Percentiles rank a stretch among this genome's conserved stretches.
phyloP scores from a whole-genome alignment of 106 monocot genomes.

The Agapanthus africanus region DNA sequence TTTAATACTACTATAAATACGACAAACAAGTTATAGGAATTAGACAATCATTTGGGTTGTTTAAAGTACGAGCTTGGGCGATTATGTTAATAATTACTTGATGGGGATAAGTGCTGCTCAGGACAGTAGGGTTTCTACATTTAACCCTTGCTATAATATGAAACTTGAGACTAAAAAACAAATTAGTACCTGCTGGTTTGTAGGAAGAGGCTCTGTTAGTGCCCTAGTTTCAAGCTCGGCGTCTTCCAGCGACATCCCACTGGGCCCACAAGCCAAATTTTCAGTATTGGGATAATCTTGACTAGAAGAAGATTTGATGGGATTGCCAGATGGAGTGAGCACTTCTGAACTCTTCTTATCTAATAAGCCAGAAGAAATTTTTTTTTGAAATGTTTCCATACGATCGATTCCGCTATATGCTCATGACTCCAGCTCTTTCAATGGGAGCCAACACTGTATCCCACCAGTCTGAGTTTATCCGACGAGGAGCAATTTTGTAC shows the following conservation, averaged over 20 bases:
- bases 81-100: no score
- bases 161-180: no score
- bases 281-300: slow-evolving; percentile 1
- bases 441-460: slow-evolving; percentile 58
- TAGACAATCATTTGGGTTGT: no score
- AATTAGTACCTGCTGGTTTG: slow-evolving; percentile 87
- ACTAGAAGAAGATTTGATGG: slow-evolving; percentile 10
- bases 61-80: no score
- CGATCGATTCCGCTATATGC: slow-evolving; percentile 23
- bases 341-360: slow-evolving; percentile 13
- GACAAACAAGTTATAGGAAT: no score
- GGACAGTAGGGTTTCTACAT: no score
- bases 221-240: slow-evolving; percentile 83
- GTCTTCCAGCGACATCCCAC: slow-evolving; percentile 59
- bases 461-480: slow-evolving; percentile 78
- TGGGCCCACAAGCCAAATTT: slow-evolving; percentile 3
- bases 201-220: slow-evolving; percentile 93
- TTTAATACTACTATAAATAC: no score
- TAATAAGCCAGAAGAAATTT: slow-evolving; percentile 4
- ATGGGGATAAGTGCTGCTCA: no score
- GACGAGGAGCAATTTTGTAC: slow-evolving; percentile 71
- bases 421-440: slow-evolving; percentile 59
- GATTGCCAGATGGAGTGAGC: not conserved
- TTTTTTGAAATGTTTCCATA: slow-evolving; percentile 17
- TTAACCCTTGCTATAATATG: no score